Conservation (phyloP, 768 basidiomycete genomes). For the Hypholoma sublateritium region DNA sequence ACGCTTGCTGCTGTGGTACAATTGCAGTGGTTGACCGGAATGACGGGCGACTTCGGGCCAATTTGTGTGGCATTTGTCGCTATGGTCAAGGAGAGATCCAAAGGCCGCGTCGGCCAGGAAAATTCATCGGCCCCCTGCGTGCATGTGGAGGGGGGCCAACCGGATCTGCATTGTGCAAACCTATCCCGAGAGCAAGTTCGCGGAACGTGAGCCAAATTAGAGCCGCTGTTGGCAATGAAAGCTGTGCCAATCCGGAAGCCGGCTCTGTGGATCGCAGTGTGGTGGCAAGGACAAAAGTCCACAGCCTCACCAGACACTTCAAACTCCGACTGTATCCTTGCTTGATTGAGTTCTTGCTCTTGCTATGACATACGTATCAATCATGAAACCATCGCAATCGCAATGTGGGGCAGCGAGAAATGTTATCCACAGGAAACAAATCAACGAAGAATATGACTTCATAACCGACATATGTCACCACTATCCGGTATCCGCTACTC, state of each 20-base stretch:
- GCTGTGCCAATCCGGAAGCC: conserved; percentile 2
- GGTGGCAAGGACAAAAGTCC: neutral
- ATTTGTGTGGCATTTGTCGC: too few species aligned
- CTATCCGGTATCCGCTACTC: conserved; percentile 31
- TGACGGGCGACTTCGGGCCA: too few species aligned
- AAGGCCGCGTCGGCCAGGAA: neutral
- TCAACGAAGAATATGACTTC: conserved; percentile 10
- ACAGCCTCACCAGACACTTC: neutral
- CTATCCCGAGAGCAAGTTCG: neutral
- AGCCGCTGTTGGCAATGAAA: neutral
- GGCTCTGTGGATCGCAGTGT: neutral
- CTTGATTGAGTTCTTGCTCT: neutral
- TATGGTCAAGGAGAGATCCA: neutral
- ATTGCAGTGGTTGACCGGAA: too few species aligned
- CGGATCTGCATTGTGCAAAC: neutral
- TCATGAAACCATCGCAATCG: neutral
- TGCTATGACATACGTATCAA: conserved; percentile 1
- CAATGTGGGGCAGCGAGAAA: neutral
- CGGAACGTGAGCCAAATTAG: neutral
- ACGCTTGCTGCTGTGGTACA: neutral
- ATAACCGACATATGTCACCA: conserved; percentile 27
- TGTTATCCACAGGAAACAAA: conserved; percentile 1
- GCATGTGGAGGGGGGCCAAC: neutral
- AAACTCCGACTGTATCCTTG: conserved; percentile 1
- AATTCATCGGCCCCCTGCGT: neutral